Percentiles rank a stretch among this genome's conserved stretches.
These are phyloP conservation scores for Suillus americanus DNA, from an alignment of 768 basidiomycete genomes.

Conservation along the genomic window DNA sequence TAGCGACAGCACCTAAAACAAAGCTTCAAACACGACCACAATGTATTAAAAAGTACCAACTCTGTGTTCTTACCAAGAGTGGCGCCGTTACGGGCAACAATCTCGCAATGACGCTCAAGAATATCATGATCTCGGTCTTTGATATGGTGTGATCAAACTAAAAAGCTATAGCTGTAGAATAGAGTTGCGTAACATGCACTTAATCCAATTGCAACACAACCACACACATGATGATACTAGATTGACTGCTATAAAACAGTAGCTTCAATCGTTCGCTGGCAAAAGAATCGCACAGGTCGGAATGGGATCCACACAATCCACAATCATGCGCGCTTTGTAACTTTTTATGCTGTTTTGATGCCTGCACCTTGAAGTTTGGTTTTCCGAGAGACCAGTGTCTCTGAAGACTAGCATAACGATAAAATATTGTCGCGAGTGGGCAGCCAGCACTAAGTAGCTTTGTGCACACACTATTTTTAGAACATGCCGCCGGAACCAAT, in stretches of 20 bases:
- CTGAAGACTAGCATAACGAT: not conserved
- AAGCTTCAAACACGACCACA: not conserved
- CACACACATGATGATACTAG: not conserved
- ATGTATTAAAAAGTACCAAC: not conserved
- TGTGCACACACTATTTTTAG: no score
- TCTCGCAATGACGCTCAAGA: not conserved
- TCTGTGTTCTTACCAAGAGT: not conserved
- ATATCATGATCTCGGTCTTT: not conserved
- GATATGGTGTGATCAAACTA: not conserved
- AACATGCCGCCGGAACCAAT: not conserved
- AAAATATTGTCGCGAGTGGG: not conserved
- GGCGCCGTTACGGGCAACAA: not conserved
- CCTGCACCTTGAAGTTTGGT: not conserved
- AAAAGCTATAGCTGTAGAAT: not conserved
- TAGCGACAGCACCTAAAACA: not conserved
- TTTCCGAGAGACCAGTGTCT: not conserved
- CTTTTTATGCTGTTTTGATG: not conserved
- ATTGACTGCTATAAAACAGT: not conserved
- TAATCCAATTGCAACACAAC: not conserved
- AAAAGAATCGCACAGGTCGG: not conserved
- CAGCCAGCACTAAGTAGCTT: no score
- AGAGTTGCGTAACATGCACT: not conserved
- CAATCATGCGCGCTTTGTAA: not conserved
- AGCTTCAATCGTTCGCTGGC: not conserved
- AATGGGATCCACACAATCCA: not conserved